Percentiles rank a stretch among this genome's conserved stretches.
These are phyloP conservation scores for Xylaria bambusicola DNA, from an alignment of 495 filamentous ascomycete genomes.

Conservation along the genomic window DNA sequence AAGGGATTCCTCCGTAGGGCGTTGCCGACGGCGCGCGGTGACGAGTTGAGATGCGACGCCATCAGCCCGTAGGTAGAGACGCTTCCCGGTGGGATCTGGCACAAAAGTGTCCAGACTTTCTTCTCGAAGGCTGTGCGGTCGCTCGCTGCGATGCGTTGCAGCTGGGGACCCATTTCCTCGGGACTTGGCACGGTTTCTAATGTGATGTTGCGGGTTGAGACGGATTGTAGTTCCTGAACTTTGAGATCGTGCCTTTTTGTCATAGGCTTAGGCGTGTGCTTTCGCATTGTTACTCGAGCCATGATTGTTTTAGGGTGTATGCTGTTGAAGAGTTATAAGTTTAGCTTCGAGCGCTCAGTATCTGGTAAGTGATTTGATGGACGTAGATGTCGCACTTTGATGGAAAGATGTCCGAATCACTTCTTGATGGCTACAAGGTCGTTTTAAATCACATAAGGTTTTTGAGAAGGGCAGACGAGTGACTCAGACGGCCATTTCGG, in stretches of 20 bases:
- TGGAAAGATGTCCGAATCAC: too few species aligned
- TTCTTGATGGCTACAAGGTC: too few species aligned
- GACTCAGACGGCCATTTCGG: slow-evolving; percentile 27
- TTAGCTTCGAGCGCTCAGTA: not conserved
- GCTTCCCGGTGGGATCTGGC: slow-evolving; percentile 67
- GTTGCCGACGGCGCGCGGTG: slow-evolving; percentile 77
- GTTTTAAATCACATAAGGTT: not conserved
- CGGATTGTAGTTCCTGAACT: slow-evolving; percentile 11
- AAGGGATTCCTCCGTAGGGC: slow-evolving; percentile 73
- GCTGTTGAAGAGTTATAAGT: not conserved
- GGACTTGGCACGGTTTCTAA: slow-evolving; percentile 14
- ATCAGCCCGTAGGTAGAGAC: slow-evolving; percentile 76
- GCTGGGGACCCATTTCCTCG: slow-evolving; percentile 33
- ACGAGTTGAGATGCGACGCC: slow-evolving; percentile 64
- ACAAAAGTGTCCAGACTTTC: slow-evolving; percentile 64
- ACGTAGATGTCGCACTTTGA: too few species aligned
- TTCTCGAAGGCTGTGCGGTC: slow-evolving; percentile 58
- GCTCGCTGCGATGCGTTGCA: slow-evolving; percentile 37
- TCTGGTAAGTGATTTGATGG: too few species aligned
- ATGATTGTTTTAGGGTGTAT: not conserved
- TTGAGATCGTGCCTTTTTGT: not conserved
- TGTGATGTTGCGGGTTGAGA: slow-evolving; percentile 1
- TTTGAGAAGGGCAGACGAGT: not conserved
- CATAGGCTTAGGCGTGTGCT: not conserved
- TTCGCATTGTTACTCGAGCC: not conserved